phyloP scores from a whole-genome alignment of 1,284 basidiomycete species.

The Volvariella surrecta region DNA sequence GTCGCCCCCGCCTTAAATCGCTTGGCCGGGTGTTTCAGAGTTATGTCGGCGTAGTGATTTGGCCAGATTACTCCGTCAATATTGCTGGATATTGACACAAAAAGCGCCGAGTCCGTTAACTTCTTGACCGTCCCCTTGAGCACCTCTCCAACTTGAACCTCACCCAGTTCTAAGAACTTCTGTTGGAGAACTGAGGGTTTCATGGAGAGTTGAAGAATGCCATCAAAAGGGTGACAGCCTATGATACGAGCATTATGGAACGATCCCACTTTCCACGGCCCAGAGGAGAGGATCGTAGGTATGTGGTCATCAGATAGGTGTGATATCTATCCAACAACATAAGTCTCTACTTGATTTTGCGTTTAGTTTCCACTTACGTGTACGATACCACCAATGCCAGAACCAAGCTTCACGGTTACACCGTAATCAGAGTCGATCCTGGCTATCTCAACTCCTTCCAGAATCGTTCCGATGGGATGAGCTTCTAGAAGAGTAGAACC shows the following conservation, averaged over 20 bases:
- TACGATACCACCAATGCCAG: conserved; percentile 70
- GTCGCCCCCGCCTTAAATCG: conserved; percentile 80
- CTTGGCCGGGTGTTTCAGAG: conserved; percentile 86
- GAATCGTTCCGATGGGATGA: conserved; percentile 66
- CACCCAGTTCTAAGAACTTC: conserved; percentile 79
- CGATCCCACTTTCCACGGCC: conserved; percentile 75
- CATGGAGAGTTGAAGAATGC: conserved; percentile 80
- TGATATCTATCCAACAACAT: conserved; percentile 62
- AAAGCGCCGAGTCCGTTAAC: conserved; percentile 72
- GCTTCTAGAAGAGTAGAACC: conserved; percentile 32
- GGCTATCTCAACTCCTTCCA: conserved; percentile 68
- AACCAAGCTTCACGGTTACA: conserved; percentile 57
- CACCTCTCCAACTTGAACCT: conserved; percentile 79
- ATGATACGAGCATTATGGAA: conserved; percentile 85
- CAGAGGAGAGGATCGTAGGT: conserved; percentile 65
- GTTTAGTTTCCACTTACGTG: conserved; percentile 57
- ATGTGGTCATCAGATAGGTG: conserved; percentile 90
- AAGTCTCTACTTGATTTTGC: conserved; percentile 1
- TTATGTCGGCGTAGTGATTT: conserved; percentile 91
- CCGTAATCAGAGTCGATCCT: conserved; percentile 80
- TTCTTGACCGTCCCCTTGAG: conserved; percentile 83
- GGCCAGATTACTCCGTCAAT: conserved; percentile 95
- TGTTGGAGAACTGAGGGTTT: conserved; percentile 81
- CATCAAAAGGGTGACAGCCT: conserved; percentile 85
- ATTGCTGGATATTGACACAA: conserved; percentile 78